A percentile compares a stretch with the other conserved stretches of the same genome.
phyloP scores from a whole-genome alignment of 331 rosid species.

The Spiraea crenata region DNA sequence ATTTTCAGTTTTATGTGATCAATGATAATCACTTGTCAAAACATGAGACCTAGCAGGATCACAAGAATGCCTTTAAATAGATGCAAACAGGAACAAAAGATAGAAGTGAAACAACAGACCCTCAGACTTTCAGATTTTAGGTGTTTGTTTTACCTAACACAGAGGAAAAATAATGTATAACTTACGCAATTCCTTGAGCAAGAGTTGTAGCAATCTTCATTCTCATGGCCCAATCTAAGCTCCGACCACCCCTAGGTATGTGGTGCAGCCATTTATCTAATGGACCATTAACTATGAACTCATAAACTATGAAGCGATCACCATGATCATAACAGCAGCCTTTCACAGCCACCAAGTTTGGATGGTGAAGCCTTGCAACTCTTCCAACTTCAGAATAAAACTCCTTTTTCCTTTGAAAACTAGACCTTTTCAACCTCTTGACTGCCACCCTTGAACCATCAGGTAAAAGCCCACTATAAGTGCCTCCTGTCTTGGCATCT shows the following conservation, averaged over 20 bases:
- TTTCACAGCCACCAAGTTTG: slow-evolving; percentile 89
- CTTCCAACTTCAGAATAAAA: slow-evolving; percentile 89
- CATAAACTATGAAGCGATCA: slow-evolving; percentile 94
- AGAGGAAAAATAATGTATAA: slow-evolving; percentile 26
- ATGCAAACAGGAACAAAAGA: slow-evolving; percentile 1
- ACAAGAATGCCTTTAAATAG: not conserved
- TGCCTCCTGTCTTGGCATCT: slow-evolving; percentile 93
- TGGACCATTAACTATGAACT: slow-evolving; percentile 91
- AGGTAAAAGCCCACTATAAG: slow-evolving; percentile 77
- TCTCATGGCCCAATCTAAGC: slow-evolving; percentile 93
- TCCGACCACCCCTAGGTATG: slow-evolving; percentile 96
- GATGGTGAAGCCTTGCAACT: slow-evolving; percentile 92
- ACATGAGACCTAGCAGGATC: not conserved
- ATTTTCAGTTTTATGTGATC: not conserved
- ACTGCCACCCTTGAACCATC: slow-evolving; percentile 96
- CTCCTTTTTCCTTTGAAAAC: slow-evolving; percentile 91
- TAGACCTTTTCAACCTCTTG: slow-evolving; percentile 88
- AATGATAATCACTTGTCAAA: not conserved
- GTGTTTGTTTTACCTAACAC: not conserved
- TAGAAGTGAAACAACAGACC: not conserved
- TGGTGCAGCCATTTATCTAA: slow-evolving; percentile 97
- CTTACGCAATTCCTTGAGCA: slow-evolving; percentile 99
- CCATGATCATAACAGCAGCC: slow-evolving; percentile 99
- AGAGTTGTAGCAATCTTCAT: slow-evolving; percentile 88
- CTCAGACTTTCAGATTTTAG: not conserved